Percentiles rank a stretch among this genome's conserved stretches.
These are phyloP conservation scores for Leptographium procerum DNA, from an alignment of 2,329 filamentous ascomycete genomes.

Conservation along the genomic window DNA sequence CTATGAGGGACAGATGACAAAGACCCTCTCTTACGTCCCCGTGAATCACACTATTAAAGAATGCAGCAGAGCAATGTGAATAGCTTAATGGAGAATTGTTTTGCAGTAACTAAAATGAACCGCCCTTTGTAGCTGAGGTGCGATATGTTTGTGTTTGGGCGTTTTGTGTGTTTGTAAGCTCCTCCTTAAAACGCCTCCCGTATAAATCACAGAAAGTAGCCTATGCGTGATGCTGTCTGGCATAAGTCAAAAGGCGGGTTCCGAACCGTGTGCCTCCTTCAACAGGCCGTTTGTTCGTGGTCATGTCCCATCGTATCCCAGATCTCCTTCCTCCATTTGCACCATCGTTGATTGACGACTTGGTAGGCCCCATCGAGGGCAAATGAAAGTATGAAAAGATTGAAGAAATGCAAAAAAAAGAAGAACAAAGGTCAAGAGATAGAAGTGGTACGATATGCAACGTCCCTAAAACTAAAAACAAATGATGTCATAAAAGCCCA, in stretches of 20 bases:
- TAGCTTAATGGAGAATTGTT: not conserved
- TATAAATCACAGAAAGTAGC: not conserved
- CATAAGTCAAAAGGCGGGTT: not conserved
- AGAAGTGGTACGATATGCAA: not conserved
- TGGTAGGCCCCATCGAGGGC: not conserved
- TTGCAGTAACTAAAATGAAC: not conserved
- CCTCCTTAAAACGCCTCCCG: not conserved
- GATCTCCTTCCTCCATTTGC: not conserved
- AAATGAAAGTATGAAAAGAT: not conserved
- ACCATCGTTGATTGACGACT: not conserved
- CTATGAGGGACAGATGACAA: conserved; percentile 3
- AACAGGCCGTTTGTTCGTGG: not conserved
- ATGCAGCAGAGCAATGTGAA: not conserved
- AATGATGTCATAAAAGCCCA: not conserved
- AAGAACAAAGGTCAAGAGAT: not conserved
- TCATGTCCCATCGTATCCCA: not conserved
- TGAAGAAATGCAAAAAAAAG: not conserved
- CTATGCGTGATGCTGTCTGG: not conserved
- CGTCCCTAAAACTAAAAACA: not conserved
- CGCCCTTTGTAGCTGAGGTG: not conserved
- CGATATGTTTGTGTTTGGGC: not conserved
- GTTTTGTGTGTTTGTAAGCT: not conserved
- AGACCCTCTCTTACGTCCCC: not conserved
- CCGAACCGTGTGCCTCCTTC: not conserved
- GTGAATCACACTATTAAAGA: not conserved